Evolutionary conservation across 208 protist species (phyloP).

Genomic region (Acanthamoeba lugdunensis): DNA sequence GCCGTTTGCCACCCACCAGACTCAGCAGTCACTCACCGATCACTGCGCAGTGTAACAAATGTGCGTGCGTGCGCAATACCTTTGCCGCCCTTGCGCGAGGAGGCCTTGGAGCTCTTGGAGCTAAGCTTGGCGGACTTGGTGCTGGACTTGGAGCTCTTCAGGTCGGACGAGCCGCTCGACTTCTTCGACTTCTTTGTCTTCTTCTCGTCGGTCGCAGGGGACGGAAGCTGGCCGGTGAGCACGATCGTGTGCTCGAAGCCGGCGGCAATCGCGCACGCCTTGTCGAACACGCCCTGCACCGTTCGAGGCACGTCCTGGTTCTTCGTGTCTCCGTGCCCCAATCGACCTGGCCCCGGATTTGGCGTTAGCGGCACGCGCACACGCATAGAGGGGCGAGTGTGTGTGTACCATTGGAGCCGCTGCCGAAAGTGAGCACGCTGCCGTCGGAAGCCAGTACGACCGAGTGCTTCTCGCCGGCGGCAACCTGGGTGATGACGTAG

Average conservation of each 20-base stretch:
- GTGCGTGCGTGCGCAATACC: neutral
- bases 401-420: constrained; percentile 16
- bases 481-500: neutral
- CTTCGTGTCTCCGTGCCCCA: constrained; percentile 24
- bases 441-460: constrained; percentile 6
- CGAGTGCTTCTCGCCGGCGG: constrained; percentile 59
- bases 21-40: neutral
- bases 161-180: neutral
- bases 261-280: constrained; percentile 1
- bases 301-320: constrained; percentile 21
- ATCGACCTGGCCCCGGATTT: neutral
- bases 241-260: constrained; percentile 45
- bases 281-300: constrained; percentile 49
- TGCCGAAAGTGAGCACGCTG: constrained; percentile 14
- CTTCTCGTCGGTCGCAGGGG: neutral
- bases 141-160: constrained; percentile 6
- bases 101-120: constrained; percentile 7
- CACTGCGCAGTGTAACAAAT: no score
- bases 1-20: neutral
- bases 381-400: neutral
- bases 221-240: neutral
- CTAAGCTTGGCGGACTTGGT: neutral
- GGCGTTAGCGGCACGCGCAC: neutral
- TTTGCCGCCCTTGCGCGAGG: constrained; percentile 13
- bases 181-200: neutral